Conservation (phyloP, 129 eudicot species). For the Cynara cardunculus region DNA sequence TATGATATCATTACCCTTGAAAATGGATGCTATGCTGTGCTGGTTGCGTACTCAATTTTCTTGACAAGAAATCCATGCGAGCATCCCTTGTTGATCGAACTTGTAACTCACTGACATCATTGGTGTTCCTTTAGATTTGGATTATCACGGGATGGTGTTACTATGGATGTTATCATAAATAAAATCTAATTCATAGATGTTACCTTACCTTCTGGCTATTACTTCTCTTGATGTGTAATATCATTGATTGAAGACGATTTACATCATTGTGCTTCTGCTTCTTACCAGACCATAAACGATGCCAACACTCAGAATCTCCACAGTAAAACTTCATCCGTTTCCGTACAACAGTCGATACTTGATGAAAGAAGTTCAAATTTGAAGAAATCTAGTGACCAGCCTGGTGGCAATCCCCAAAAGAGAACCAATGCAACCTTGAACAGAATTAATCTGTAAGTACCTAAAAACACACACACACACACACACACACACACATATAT, state of each 20-base stretch:
- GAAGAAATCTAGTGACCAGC: constrained; percentile 14
- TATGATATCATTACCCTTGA: background rate
- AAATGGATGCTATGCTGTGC: background rate
- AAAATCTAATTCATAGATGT: background rate
- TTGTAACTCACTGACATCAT: background rate
- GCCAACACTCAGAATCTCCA: constrained; percentile 3
- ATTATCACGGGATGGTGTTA: background rate
- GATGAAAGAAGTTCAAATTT: constrained; percentile 25
- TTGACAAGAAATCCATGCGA: background rate
- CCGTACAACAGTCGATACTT: constrained; percentile 16
- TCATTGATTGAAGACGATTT: background rate
- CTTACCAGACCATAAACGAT: constrained; percentile 23
- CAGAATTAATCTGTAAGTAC: constrained; percentile 73
- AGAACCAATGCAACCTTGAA: constrained; percentile 44
- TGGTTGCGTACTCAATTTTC: background rate
- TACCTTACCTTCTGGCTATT: background rate
- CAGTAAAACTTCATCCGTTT: constrained; percentile 2
- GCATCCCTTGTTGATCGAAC: background rate
- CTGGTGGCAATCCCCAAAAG: constrained; percentile 26
- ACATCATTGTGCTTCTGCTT: background rate
- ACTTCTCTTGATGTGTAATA: background rate
- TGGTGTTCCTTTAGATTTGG: background rate
- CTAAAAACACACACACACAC: background rate
- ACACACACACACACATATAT: too few relatives aligned
- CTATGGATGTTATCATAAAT: background rate